Evolutionary conservation across 1,284 basidiomycete species (phyloP), one percentile per base, ranked within the genome.

Genomic region (Neonothopanus nambi): DNA sequence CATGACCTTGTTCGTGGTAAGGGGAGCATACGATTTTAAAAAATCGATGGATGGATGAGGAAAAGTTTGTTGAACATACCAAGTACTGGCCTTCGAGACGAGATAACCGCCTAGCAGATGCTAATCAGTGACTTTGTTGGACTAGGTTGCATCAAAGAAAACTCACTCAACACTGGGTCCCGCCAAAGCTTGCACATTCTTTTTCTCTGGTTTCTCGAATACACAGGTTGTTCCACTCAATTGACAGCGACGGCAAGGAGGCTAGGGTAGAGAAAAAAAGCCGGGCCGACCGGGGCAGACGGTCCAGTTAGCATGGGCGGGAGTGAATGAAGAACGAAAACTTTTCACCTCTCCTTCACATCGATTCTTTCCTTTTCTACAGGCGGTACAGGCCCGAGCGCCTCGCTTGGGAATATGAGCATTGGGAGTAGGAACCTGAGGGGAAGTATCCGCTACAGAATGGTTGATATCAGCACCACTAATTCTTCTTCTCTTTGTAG

Each of bases 161-260:
- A 76, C 85, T 69, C 63, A 92, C 89, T 92, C 90, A 51, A 87
- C 77, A 64, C 87, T 87, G 43, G 84, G 80, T 41, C 74, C 78
- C 50, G 84, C 75, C 60, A 84, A 71, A 6, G 73, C 72, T 57
- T 84, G 84, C 0, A 73, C 73, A 64, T 76, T 79, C 74, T 91
- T 93, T 76, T 87, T 91, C 70, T 93, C 88, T 63, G 92, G 92
- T 70, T 95, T 96, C 70, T 95, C 95, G 69, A 95, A 97, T 43
- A 97, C 74, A 65, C 94, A 97, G 33, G 81, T 79, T 9, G 85
- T 88, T 11, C 91, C 90, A 65, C 88, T 91, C 47, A 90, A 77
- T 63, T 89, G 82, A 75, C 94, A 97, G 51, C 94, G 86, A 71
- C 89, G 85, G 79, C 95, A 94, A 58, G 91, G 90, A 72, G 89